Conservation (phyloP, 345 rosid genomes). For the Turnera subulata region DNA sequence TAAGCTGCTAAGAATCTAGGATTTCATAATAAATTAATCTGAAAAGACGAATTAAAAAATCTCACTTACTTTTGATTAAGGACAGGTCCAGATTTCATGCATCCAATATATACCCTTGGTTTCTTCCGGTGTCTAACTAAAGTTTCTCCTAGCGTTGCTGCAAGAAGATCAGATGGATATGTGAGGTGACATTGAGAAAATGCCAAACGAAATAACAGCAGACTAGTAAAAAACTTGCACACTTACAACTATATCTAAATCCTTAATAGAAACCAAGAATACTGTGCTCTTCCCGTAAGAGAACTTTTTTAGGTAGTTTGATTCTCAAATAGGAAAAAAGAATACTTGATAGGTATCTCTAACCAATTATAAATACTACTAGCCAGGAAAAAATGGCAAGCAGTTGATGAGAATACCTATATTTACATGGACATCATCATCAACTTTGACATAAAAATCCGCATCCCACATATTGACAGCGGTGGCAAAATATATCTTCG, state of each 20-base stretch:
- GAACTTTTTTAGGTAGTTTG: no score
- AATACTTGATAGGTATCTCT: neutral
- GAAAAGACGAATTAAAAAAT: constrained; percentile 8
- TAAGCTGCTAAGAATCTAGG: neutral
- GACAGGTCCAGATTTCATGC: constrained; percentile 99
- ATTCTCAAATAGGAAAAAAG: neutral
- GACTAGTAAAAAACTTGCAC: no score
- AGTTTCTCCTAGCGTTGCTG: constrained; percentile 94
- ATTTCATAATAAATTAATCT: neutral
- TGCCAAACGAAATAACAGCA: no score
- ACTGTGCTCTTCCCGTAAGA: neutral
- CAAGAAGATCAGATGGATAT: constrained; percentile 21
- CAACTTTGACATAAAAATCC: constrained; percentile 94
- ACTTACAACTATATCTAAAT: no score
- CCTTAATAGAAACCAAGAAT: no score
- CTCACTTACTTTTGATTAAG: constrained; percentile 73
- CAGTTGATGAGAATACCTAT: constrained; percentile 43
- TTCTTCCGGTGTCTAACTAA: constrained; percentile 76
- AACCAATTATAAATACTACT: no score
- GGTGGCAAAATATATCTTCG: constrained; percentile 86
- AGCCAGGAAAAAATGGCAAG: neutral
- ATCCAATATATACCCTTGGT: constrained; percentile 74
- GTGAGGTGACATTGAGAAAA: no score
- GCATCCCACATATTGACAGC: constrained; percentile 92
- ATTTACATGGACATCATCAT: constrained; percentile 98